These are phyloP conservation scores for Serpula lacrymans DNA, from an alignment of 768 basidiomycete species.

Conservation along the genomic window DNA sequence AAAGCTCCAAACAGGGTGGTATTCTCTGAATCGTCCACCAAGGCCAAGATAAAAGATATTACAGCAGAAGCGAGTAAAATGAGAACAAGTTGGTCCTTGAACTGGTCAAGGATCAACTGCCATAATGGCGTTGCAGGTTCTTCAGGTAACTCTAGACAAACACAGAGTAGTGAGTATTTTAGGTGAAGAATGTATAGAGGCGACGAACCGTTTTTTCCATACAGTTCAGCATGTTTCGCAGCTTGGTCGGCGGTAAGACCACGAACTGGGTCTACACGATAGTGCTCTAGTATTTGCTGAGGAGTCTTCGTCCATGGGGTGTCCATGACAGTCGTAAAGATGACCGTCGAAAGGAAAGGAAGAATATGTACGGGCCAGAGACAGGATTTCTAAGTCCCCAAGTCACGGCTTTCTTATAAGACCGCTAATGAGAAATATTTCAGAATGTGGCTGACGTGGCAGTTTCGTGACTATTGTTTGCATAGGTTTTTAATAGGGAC, in stretches of 20 bases:
- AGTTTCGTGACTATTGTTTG: conserved; percentile 14
- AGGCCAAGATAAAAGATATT: conserved; percentile 87
- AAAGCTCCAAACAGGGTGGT: conserved; percentile 77
- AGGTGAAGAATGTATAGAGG: background rate
- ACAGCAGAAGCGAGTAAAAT: conserved; percentile 93
- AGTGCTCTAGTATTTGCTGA: conserved; percentile 69
- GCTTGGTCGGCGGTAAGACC: conserved; percentile 72
- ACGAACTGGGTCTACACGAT: conserved; percentile 53
- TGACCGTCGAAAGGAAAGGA: conserved; percentile 12
- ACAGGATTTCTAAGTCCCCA: no score
- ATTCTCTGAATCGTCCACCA: conserved; percentile 76
- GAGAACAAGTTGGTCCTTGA: conserved; percentile 97
- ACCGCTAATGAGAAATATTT: conserved; percentile 5
- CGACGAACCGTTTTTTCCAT: conserved; percentile 79
- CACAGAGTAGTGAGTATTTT: no score
- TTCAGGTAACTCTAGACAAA: conserved; percentile 77
- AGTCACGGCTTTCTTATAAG: background rate
- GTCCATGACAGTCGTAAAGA: conserved; percentile 47
- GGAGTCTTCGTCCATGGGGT: conserved; percentile 77
- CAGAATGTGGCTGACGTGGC: conserved; percentile 12
- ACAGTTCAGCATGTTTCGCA: conserved; percentile 68
- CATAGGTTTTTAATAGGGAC: conserved; percentile 6
- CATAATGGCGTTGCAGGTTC: conserved; percentile 88
- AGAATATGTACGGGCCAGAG: conserved; percentile 5
- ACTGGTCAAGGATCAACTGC: conserved; percentile 96